Percentiles rank a stretch among this genome's conserved stretches.
phyloP scores from a whole-genome alignment of 371 early-diverging fungal species.

The Mortierella sp. region DNA sequence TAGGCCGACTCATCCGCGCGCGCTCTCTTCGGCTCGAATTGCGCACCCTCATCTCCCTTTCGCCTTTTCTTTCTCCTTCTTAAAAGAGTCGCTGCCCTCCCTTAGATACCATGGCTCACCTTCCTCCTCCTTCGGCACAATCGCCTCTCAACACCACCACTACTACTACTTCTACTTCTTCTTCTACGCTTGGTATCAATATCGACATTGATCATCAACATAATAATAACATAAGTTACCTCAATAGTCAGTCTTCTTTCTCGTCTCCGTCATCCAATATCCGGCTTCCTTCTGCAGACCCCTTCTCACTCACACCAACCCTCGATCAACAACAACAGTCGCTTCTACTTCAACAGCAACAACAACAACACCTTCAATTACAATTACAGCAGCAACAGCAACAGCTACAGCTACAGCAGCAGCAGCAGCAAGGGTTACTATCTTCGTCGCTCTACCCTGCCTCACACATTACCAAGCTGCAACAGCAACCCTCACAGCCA shows the following conservation, averaged over 20 bases:
- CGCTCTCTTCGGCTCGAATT: neutral
- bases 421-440: neutral
- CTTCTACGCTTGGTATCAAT: neutral
- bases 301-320: neutral
- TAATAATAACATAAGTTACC: neutral
- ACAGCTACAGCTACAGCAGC: neutral
- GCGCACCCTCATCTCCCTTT: neutral
- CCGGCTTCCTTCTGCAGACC: neutral
- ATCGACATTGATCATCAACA: neutral
- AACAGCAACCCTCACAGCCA: slow-evolving; percentile 7
- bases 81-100: neutral
- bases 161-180: neutral
- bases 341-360: neutral
- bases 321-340: neutral
- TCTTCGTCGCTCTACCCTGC: neutral
- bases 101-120: neutral
- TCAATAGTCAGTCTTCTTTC: neutral
- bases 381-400: neutral
- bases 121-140: neutral
- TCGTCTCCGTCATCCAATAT: neutral
- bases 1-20: too few species aligned
- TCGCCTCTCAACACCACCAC: neutral
- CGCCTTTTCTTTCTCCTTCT: slow-evolving; percentile 2
- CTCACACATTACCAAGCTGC: slow-evolving; percentile 2
- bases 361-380: neutral